Evolutionary conservation across 768 basidiomycete genomes (phyloP).

Genomic region (Baorangia bicolor): DNA sequence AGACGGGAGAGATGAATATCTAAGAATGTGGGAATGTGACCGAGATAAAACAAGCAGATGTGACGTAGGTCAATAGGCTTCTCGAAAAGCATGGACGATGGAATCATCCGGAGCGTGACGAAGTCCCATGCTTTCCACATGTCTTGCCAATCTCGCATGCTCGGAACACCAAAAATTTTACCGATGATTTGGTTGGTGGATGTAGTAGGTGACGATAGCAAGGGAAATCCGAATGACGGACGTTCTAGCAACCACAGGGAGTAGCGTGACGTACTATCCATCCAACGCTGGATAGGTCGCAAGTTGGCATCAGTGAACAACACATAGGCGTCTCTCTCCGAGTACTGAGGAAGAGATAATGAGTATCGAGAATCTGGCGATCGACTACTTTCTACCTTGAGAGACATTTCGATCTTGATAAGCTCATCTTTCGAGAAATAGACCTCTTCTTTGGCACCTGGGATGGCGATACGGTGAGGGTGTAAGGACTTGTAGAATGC

Average conservation of each 20-base stretch:
- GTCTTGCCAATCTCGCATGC: slow-evolving; percentile 72
- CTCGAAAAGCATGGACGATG: slow-evolving; percentile 76
- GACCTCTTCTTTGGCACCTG: slow-evolving; percentile 42
- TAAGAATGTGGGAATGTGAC: slow-evolving; percentile 90
- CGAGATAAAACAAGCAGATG: slow-evolving; percentile 95
- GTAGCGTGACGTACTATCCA: slow-evolving; percentile 66
- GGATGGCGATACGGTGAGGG: slow-evolving; percentile 56
- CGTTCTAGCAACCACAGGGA: slow-evolving; percentile 92
- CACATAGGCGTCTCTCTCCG: slow-evolving; percentile 61
- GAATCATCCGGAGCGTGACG: slow-evolving; percentile 83
- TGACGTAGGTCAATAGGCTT: slow-evolving; percentile 94
- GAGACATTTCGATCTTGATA: slow-evolving; percentile 81
- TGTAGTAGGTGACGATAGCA: slow-evolving; percentile 43
- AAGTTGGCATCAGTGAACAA: slow-evolving; percentile 76
- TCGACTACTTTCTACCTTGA: slow-evolving; percentile 60
- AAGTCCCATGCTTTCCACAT: slow-evolving; percentile 92
- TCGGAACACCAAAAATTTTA: slow-evolving; percentile 62
- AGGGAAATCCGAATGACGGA: slow-evolving; percentile 75
- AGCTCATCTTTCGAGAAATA: slow-evolving; percentile 69
- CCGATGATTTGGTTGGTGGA: slow-evolving; percentile 20
- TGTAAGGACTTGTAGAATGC: slow-evolving; percentile 75
- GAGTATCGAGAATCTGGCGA: not conserved
- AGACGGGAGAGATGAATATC: slow-evolving; percentile 85
- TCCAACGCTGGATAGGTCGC: slow-evolving; percentile 87
- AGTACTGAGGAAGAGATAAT: slow-evolving; percentile 55